Percentiles rank a stretch among this genome's conserved stretches.
phyloP scores from a whole-genome alignment of 805 yeast species.

The Blastobotrys peoriensis region DNA sequence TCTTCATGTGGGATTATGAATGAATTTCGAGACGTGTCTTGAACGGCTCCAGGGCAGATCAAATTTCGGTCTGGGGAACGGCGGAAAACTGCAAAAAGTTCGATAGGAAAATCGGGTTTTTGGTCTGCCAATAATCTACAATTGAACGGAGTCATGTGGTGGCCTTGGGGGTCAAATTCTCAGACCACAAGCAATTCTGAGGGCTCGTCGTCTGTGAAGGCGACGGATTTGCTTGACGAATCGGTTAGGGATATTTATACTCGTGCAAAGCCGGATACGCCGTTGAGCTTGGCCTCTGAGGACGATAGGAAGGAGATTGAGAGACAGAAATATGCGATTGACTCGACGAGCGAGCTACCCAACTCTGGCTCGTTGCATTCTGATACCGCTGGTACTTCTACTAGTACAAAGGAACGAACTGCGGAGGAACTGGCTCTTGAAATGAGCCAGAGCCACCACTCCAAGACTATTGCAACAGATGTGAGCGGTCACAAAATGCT shows the following conservation, averaged over 20 bases:
- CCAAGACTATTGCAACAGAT: background rate
- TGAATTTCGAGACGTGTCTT: no score
- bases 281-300: constrained; percentile 15
- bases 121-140: no score
- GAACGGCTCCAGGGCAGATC: no score
- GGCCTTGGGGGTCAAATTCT: background rate
- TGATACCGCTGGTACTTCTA: background rate
- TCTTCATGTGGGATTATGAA: no score
- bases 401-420: background rate
- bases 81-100: no score
- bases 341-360: background rate
- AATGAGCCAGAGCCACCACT: no score
- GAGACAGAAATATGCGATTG: constrained; percentile 1
- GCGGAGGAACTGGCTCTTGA: background rate
- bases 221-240: constrained; percentile 11
- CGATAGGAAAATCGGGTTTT: no score
- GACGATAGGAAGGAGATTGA: constrained; percentile 7
- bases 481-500: background rate
- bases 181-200: background rate
- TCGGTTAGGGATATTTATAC: constrained; percentile 13
- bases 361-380: background rate
- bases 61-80: no score
- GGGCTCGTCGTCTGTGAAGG: background rate
- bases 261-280: constrained; percentile 16
- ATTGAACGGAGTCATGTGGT: no score